Conservation (phyloP, 345 rosid species). For the Melaleuca alternifolia region DNA sequence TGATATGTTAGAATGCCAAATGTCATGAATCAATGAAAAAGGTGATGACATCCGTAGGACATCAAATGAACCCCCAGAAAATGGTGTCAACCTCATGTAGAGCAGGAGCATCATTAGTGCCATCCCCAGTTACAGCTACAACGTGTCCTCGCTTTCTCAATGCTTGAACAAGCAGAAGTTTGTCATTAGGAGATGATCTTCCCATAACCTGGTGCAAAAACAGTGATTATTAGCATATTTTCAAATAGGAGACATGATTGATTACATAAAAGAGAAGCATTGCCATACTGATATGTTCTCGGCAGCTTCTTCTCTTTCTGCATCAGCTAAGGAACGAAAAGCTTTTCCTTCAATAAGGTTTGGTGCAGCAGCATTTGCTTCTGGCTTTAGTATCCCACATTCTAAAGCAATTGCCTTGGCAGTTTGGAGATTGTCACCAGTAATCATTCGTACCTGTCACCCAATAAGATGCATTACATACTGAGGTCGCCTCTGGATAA, state of each 20-base stretch:
- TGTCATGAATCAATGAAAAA: neutral
- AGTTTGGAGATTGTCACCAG: slow-evolving; percentile 94
- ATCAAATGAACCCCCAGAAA: neutral
- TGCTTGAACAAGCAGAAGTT: slow-evolving; percentile 38
- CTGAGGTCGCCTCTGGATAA: neutral
- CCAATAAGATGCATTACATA: neutral
- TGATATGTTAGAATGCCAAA: neutral
- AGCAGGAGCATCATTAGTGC: slow-evolving; percentile 44
- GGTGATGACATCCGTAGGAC: neutral
- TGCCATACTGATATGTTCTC: slow-evolving; percentile 67
- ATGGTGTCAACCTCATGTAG: slow-evolving; percentile 20
- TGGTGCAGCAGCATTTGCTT: slow-evolving; percentile 50
- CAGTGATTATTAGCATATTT: neutral
- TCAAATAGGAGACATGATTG: neutral
- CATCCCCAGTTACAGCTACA: slow-evolving; percentile 47
- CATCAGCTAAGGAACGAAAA: slow-evolving; percentile 64
- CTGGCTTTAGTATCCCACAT: slow-evolving; percentile 71
- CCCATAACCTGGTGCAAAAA: slow-evolving; percentile 64
- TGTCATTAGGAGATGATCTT: slow-evolving; percentile 81
- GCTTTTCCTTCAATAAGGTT: slow-evolving; percentile 75
- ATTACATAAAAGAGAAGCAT: neutral
- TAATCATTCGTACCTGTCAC: slow-evolving; percentile 87
- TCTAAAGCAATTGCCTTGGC: slow-evolving; percentile 95
- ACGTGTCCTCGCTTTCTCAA: slow-evolving; percentile 24
- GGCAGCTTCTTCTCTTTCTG: slow-evolving; percentile 59